Conservation (phyloP, 306 rosid species). For the Cucurbita maxima region DNA sequence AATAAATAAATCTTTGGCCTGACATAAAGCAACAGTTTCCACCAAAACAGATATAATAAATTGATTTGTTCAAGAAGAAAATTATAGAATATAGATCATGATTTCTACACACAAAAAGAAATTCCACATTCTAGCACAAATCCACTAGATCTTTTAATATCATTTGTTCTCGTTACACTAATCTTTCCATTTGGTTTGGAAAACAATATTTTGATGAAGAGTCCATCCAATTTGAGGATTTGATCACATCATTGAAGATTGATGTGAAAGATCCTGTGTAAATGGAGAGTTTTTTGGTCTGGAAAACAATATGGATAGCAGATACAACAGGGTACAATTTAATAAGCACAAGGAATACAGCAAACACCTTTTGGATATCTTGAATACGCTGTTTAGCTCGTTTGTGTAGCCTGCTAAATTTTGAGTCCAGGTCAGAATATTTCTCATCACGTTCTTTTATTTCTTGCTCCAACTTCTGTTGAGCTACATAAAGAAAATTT, state of each 20-base stretch:
- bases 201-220: background rate
- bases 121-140: background rate
- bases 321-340: background rate
- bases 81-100: background rate
- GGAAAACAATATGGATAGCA: background rate
- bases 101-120: background rate
- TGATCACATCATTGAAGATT: constrained; percentile 22
- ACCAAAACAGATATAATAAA: background rate
- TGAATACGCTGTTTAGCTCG: constrained; percentile 98
- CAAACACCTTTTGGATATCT: constrained; percentile 75
- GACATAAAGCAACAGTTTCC: background rate
- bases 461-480: constrained; percentile 61
- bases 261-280: constrained; percentile 58
- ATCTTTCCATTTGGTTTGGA: background rate
- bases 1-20: background rate
- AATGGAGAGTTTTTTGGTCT: constrained; percentile 35
- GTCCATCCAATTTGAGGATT: constrained; percentile 6
- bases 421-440: constrained; percentile 80
- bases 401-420: constrained; percentile 86
- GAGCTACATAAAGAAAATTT: constrained; percentile 38
- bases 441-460: constrained; percentile 84
- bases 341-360: constrained; percentile 3
- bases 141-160: background rate
- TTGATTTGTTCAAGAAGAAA: background rate
- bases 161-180: background rate